Evolutionary conservation across 768 basidiomycete species (phyloP), one percentile per base, ranked within the genome.

Genomic region (Gautieria morchelliformis): DNA sequence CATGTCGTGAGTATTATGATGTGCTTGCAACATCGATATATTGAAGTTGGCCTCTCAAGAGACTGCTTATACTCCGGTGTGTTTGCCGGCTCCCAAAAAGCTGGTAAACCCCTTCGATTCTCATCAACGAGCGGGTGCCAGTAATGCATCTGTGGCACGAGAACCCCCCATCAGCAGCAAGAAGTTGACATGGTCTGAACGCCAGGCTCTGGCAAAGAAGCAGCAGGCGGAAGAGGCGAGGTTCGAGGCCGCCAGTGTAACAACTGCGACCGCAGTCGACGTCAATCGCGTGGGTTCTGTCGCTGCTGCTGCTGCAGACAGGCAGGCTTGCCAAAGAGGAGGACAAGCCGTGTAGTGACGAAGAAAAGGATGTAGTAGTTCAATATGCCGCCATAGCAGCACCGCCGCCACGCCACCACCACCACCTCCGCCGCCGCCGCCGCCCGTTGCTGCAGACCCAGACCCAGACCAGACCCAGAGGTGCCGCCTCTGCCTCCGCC

Each of bases 121-220:
- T 69, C 64, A 47, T 33, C 59, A 55, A 27, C 40, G 54, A 49
- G 62, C 53, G 0, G 54, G 61, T 3, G 58, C 40, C 40, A 51
- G 53, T 22, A 54, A 30, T 33, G 58, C 40, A 32, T 46, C 15
- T 5, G 53, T 35, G 50, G 50, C n/a, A 20, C 59, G 56, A 20
- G 41, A 27, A 0, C 49, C 35, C 17, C 58, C 8, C 14, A 52
- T 59, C 4, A 72, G 72, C 20, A 80, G 77, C 0, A 89, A 89
- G 74, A 94, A 92, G 69, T 69, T 95, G 60, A 95, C 94, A 0
- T 98, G 95, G 95, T 87, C 81, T 58, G 89, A 98, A 68, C 78
- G 94, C 20, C 94, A 97, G 66, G 93, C 89, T 0, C 72, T 85
- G n/a, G 87, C 92, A 1, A 94, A 93, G 75, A 85, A 86, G 66